phyloP scores from a whole-genome alignment of 352 stramenopile species.

The Phytopythium ostracodes region DNA sequence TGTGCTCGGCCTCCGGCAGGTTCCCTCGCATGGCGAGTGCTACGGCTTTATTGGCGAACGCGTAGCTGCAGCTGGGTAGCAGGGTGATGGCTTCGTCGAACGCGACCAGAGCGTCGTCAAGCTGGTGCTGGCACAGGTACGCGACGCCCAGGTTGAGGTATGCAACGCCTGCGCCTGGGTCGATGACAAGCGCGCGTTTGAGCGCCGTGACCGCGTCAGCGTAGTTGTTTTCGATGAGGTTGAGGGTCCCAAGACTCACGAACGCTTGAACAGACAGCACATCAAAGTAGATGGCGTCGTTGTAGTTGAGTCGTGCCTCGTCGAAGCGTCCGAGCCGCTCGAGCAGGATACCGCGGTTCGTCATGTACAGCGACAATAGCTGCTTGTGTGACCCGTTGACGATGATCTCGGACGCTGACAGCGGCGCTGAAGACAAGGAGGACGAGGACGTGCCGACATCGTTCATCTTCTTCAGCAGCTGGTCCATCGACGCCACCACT shows the following conservation, averaged over 20 bases:
- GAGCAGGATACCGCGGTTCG: conserved; percentile 65
- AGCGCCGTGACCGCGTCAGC: conserved; percentile 31
- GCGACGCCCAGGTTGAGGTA: conserved; percentile 58
- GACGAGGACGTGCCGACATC: not conserved
- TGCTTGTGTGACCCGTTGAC: conserved; percentile 60
- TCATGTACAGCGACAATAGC: conserved; percentile 60
- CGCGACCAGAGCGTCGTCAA: conserved; percentile 28
- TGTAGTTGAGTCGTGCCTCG: conserved; percentile 49
- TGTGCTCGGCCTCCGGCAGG: conserved; percentile 31
- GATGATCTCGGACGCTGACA: conserved; percentile 13
- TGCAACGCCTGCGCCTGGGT: conserved; percentile 47
- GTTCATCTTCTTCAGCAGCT: conserved; percentile 1
- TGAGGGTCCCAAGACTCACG: conserved; percentile 60
- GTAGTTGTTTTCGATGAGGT: conserved; percentile 36
- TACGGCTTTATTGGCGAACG: conserved; percentile 65
- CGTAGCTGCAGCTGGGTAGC: conserved; percentile 59
- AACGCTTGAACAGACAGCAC: conserved; percentile 47
- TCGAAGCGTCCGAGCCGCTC: conserved; percentile 46
- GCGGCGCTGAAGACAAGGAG: not conserved
- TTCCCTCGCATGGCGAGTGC: conserved; percentile 34
- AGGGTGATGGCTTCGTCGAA: conserved; percentile 50
- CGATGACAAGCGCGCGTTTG: conserved; percentile 37
- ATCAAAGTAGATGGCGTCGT: conserved; percentile 65
- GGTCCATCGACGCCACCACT: conserved; percentile 3
- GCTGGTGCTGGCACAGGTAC: conserved; percentile 31